Evolutionary conservation across 257 asterid species (phyloP).

Genomic region (Asclepias syriaca): DNA sequence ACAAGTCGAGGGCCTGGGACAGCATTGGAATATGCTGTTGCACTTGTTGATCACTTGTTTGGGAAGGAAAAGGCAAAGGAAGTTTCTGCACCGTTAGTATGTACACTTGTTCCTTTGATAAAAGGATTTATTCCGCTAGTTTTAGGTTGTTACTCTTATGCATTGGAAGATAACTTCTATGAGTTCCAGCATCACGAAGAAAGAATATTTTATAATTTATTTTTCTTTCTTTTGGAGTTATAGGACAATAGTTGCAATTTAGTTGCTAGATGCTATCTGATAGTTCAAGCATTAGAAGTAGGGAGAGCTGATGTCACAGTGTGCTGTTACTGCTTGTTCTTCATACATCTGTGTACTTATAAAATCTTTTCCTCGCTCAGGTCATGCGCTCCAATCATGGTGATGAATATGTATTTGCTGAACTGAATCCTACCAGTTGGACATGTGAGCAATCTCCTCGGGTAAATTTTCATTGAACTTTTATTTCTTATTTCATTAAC

Average conservation of each 20-base stretch:
- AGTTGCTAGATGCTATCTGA: not conserved
- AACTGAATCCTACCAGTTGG: slow-evolving; percentile 75
- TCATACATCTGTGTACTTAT: not conserved
- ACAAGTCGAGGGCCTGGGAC: slow-evolving; percentile 99
- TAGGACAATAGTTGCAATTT: too few relatives aligned
- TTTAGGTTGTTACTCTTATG: not conserved
- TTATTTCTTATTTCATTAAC: not conserved
- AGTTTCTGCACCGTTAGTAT: slow-evolving; percentile 80
- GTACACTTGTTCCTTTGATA: not conserved
- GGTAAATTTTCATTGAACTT: slow-evolving; percentile 33
- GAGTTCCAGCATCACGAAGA: not conserved
- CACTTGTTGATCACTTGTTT: slow-evolving; percentile 66
- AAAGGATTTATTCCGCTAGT: not conserved
- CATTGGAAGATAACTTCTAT: not conserved
- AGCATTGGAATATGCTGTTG: slow-evolving; percentile 74
- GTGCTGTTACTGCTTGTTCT: not conserved
- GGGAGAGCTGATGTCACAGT: not conserved
- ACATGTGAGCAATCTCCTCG: slow-evolving; percentile 47
- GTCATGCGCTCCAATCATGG: slow-evolving; percentile 77
- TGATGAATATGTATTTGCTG: slow-evolving; percentile 46
- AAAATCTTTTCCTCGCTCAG: slow-evolving; percentile 30
- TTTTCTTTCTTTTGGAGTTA: not conserved
- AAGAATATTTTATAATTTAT: not conserved
- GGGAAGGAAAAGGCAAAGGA: slow-evolving; percentile 84
- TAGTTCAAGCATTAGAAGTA: not conserved